Evolutionary conservation across 2,329 filamentous ascomycete species (phyloP), one percentile per base, ranked within the genome.

Genomic region (Penicillium sp.): DNA sequence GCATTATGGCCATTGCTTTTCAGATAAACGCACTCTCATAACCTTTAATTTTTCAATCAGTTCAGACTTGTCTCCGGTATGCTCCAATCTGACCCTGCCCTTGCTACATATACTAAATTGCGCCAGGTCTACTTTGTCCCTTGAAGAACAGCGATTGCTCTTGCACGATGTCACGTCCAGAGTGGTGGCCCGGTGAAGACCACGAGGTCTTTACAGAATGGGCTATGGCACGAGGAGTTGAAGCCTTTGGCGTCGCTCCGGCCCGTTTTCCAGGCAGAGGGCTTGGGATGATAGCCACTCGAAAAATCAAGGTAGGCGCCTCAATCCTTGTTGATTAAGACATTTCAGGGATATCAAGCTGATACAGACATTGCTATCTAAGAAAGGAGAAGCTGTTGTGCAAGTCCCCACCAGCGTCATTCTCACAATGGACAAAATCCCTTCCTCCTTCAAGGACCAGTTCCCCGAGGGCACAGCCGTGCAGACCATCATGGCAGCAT

Each of bases 201-300:
- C 76, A 79, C 61, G 76, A 84, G 28, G 76, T 79, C 8, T 90
- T 96, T 60, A 80, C 88, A 2, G 69, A 82, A 60, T 96, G 92
- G 90, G 88, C 89, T 1, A 73, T 81, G 45, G 75, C 77, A 1
- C 82, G 86, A 58, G 90, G 90, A 14, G 83, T 96, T 31, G 76
- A 82, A 38, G 84, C 92, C 65, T 82, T 88, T 67, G 88, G 87
- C 31, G 86, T 96, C 50, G 79, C 80, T 2, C 88, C 91, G 5
- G 83, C 86, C 42, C 80, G 80, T 41, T 87, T 96, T 15, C 84
- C 88, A 5, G 89, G 88, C 1, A 83, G 90, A 56, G 92, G 92
- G 31, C 84, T 95, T 55, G 92, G 93, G 49, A 87, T 96, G 58
- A 82, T 93, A 53, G 89, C 91, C 5, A 88, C 85, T 12, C 82